Base-by-base conservation (phyloP, 2,329 filamentous ascomycete species). In the Aspergillus fijiensis region DNA sequence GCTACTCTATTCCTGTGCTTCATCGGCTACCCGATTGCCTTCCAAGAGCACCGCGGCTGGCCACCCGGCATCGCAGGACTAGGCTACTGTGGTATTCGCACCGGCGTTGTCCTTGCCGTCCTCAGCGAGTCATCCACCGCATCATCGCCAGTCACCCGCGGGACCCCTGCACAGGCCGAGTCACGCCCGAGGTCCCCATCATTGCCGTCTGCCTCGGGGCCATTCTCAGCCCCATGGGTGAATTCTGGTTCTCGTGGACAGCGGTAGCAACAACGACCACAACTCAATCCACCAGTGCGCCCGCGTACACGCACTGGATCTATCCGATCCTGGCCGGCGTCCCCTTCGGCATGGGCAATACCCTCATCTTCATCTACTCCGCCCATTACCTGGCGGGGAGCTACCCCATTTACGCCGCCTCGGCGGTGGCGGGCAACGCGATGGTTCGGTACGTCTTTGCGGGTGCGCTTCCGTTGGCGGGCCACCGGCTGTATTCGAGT, bases 1-100 rank as follows among this genome's bases (percentile, higher is more conserved):
- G 89, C 86, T 14, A 89, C 93, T n/a, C 78, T 95, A 2, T 92
- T 92, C 69, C 84, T 94, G 23, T 93, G 89, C 76, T 95, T 95
- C 76, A 87, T 94, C 16, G 89, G 89, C 12, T 92, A 92, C 70
- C 90, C 90, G 0, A 87, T 93, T 59, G 87, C 93, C 48, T 94
- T 92, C 72, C 79, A 82, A 12, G 80, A 88, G 42, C 70, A 82
- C 60, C 87, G 91, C 12, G 89, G 89, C 58, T 95, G 91, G 91
- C 80, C 80, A 1, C 79, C 87, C 0, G 86, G 88, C 2, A 77
- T 88, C 42, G 84, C 86, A 0, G 91, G 91, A 0, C 82, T 95
- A 5, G 83, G 89, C 1, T 95, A 92, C 71, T 70, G 86, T 11
- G 91, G 89, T 10, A 84, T 68, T 4, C 63, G 67, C 16, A 59